Base-by-base conservation (phyloP, 2,329 filamentous ascomycete genomes). In the Penicillium decumbens region DNA sequence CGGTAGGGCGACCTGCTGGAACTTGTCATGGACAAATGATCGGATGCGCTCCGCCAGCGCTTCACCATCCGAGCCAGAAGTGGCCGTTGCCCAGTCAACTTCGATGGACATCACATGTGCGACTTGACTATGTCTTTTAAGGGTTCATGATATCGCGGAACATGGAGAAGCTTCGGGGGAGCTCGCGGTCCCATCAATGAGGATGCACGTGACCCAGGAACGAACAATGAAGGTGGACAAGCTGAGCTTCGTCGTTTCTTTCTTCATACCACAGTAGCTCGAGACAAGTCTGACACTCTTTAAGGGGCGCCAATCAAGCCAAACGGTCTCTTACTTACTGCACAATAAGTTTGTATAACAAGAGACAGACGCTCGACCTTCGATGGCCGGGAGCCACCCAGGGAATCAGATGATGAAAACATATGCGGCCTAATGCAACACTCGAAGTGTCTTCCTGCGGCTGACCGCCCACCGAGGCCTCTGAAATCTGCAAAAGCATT, bases 1-100 rank as follows among this genome's bases (percentile, higher is more conserved):
- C 51, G 93, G 93, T 41, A 98, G 80, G 24, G 87, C 81, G 56
- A 97, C 85, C 53, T 89, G 84, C 73, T 98, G 93, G 72, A 98
- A 98, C 65, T 91, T 93, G 67, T 89, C 86, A 73, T 98, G 89
- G 62, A 98, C 88, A 73, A 98, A 98, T 63, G 85, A 84, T 58
- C 92, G 88, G 71, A 98, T 95, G 55, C 80, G 81, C 66, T 90
- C 86, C 42, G 92, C 90, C 53, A 96, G 83, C 46, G 83, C 87
- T 57, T 84, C 80, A 48, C 93, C 92, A 71, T 97, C 92, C 42
- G 89, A 83, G 25, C 93, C 93, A 54, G 84, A 85, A 20, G 92
- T 97, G 66, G 97, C 82, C 55, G 87, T 87, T 65, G 93, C 86
- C 93, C 93, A 98, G 73, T 95, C 90, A 69, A 98, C 86, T 67